Evolutionary conservation across 2,329 filamentous ascomycete species (phyloP).

Genomic region (Aspergillus sp.): DNA sequence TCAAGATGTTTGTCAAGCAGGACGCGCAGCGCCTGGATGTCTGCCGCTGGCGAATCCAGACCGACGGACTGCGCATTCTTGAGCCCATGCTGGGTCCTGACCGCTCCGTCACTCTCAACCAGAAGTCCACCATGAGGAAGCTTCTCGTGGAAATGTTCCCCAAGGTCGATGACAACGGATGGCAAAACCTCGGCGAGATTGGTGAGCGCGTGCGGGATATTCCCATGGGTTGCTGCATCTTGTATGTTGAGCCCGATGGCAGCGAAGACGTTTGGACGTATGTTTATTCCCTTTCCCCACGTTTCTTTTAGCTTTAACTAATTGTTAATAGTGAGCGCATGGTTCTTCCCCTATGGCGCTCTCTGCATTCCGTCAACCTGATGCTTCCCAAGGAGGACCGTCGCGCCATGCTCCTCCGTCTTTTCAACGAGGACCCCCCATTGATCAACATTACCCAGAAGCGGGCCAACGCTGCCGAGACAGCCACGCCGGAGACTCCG

Average conservation of each 20-base stretch:
- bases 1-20: conserved; percentile 99
- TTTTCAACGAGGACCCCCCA: conserved; percentile 87
- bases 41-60: conserved; percentile 93
- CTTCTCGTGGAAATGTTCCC: conserved; percentile 97
- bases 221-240: conserved; percentile 86
- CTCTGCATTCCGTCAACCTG: conserved; percentile 84
- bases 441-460: conserved; percentile 63
- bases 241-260: conserved; percentile 72
- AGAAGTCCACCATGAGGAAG: conserved; percentile 75
- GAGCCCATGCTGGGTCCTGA: conserved; percentile 83
- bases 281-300: conserved; percentile 13
- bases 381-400: conserved; percentile 99
- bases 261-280: conserved; percentile 57
- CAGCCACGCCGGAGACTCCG: conserved; percentile 17
- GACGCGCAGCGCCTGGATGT: conserved; percentile 83
- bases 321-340: conserved; percentile 64
- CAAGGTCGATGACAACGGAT: conserved; percentile 72
- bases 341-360: conserved; percentile 92
- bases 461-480: conserved; percentile 15
- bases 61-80: conserved; percentile 86
- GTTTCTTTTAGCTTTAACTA: conserved; percentile 13
- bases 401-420: conserved; percentile 81
- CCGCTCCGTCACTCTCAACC: conserved; percentile 71
- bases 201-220: conserved; percentile 78
- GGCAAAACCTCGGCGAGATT: conserved; percentile 79